These are phyloP conservation scores for Lithohypha guttulata DNA, from an alignment of 2,329 filamentous ascomycete genomes.

Conservation along the genomic window DNA sequence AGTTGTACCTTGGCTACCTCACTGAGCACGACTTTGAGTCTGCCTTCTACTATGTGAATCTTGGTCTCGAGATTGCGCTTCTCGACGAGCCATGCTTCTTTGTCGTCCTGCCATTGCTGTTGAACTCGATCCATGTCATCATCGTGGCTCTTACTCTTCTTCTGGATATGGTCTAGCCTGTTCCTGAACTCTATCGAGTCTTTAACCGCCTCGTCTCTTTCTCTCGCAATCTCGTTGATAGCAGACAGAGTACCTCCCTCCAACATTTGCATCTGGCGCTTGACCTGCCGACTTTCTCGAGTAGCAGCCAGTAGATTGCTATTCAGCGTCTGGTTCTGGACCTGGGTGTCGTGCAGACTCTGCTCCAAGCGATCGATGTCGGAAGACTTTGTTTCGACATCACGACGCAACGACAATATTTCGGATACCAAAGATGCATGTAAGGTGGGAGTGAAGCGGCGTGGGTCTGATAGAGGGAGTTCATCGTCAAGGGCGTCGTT, in stretches of 20 bases:
- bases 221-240: slow-evolving; percentile 68
- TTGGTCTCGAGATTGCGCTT: slow-evolving; percentile 72
- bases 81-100: slow-evolving; percentile 73
- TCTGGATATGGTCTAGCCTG: slow-evolving; percentile 67
- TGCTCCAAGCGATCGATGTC: slow-evolving; percentile 77
- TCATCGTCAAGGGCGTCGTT: slow-evolving; percentile 46
- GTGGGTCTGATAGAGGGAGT: slow-evolving; percentile 69
- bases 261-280: slow-evolving; percentile 73
- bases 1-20: slow-evolving; percentile 52
- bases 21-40: slow-evolving; percentile 72
- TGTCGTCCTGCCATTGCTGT: slow-evolving; percentile 72
- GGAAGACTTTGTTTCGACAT: slow-evolving; percentile 80
- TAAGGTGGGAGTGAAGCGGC: slow-evolving; percentile 86
- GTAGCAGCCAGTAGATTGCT: slow-evolving; percentile 50
- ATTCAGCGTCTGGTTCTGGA: slow-evolving; percentile 63
- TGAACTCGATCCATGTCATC: slow-evolving; percentile 72
- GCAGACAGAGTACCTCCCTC: slow-evolving; percentile 84
- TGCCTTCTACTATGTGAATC: slow-evolving; percentile 78
- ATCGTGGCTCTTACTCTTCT: slow-evolving; percentile 66
- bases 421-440: slow-evolving; percentile 93
- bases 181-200: slow-evolving; percentile 60
- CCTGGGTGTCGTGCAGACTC: slow-evolving; percentile 57
- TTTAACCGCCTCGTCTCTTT: slow-evolving; percentile 75
- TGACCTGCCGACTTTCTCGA: slow-evolving; percentile 70
- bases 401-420: slow-evolving; percentile 74